phyloP scores from a whole-genome alignment of 805 yeast species.

The Nakazawaea holstii region DNA sequence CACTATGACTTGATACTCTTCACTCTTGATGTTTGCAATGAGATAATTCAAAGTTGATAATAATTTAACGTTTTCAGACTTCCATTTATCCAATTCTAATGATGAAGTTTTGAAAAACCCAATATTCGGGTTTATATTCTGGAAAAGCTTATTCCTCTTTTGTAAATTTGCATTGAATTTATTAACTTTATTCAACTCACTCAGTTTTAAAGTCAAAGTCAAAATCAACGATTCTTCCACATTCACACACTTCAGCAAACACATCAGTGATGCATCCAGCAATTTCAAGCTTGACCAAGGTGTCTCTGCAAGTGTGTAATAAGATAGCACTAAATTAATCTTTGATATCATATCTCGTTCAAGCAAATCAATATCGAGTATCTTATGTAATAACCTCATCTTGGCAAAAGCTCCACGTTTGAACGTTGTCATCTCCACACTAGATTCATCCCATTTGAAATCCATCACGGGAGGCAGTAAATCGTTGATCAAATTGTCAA shows the following conservation, averaged over 20 bases:
- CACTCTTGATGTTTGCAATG: neutral
- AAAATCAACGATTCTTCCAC: neutral
- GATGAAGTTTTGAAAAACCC: conserved; percentile 9
- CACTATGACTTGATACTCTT: neutral
- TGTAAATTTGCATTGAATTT: neutral
- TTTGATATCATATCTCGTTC: neutral
- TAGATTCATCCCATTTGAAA: neutral
- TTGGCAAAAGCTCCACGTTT: neutral
- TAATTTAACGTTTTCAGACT: neutral
- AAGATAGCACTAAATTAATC: neutral
- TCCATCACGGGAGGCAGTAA: neutral
- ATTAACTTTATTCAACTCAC: conserved; percentile 5
- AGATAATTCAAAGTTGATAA: conserved; percentile 1
- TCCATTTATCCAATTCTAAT: conserved; percentile 8
- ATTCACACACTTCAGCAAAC: neutral
- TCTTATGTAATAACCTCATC: neutral
- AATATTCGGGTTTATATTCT: neutral
- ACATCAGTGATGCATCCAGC: neutral
- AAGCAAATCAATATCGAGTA: neutral
- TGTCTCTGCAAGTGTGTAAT: neutral
- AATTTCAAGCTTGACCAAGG: conserved; percentile 1
- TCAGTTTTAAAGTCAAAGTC: conserved; percentile 1
- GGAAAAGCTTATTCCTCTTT: neutral
- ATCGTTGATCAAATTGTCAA: neutral
- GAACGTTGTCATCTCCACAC: neutral